Evolutionary conservation across 1,284 basidiomycete genomes (phyloP).

Genomic region (Cerrena zonata): DNA sequence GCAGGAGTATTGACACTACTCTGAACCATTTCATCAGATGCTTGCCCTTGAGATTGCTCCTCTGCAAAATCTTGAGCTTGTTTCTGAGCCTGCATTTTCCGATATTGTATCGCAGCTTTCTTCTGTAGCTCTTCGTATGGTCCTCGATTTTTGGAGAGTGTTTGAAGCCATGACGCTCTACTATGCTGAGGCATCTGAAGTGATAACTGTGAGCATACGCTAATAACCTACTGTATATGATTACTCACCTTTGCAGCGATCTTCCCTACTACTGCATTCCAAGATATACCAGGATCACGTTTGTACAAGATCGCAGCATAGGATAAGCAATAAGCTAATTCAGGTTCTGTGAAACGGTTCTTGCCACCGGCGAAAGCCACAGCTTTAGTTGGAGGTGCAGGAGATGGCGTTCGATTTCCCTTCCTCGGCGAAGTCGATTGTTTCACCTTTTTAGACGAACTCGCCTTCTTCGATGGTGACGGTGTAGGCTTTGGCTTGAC

Average conservation of each 20-base stretch:
- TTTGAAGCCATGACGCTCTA: constrained; percentile 31
- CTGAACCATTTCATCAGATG: neutral
- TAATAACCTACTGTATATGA: constrained; percentile 5
- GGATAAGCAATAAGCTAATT: constrained; percentile 37
- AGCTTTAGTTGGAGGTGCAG: neutral
- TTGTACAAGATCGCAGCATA: constrained; percentile 32
- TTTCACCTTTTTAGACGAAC: constrained; percentile 2
- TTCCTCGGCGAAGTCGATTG: constrained; percentile 5
- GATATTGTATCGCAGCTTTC: constrained; percentile 31
- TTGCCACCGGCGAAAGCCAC: constrained; percentile 18
- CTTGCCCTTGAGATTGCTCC: neutral
- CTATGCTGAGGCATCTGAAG: constrained; percentile 46
- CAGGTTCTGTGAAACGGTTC: constrained; percentile 41
- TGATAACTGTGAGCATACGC: neutral
- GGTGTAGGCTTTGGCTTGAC: neutral
- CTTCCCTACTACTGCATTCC: constrained; percentile 25
- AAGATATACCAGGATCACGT: constrained; percentile 33
- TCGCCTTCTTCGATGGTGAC: constrained; percentile 5
- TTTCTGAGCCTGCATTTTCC: constrained; percentile 24
- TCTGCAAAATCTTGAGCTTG: neutral
- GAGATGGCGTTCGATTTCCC: neutral
- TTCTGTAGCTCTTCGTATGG: constrained; percentile 25
- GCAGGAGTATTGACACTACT: neutral
- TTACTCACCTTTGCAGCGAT: constrained; percentile 32
- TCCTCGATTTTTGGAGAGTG: constrained; percentile 1